Conservation (phyloP, 257 asterid species). For the Solanum microdontum region DNA sequence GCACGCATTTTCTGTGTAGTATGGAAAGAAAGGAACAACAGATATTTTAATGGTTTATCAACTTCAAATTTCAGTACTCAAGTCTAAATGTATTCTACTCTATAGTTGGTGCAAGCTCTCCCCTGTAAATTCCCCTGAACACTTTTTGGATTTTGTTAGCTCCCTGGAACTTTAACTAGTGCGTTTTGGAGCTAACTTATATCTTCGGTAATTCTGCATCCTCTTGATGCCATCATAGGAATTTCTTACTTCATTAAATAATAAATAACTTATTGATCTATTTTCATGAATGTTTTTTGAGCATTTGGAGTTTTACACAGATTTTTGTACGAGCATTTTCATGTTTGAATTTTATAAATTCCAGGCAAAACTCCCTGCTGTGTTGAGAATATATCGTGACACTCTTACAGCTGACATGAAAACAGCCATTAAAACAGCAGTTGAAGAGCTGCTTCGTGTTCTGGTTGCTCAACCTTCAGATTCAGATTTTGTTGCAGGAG, state of each 20-base stretch:
- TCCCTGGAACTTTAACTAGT: background rate
- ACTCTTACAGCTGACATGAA: conserved; percentile 85
- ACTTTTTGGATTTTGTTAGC: background rate
- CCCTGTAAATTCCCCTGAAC: background rate
- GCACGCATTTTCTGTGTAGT: background rate
- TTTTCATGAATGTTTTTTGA: background rate
- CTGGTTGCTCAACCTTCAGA: conserved; percentile 40
- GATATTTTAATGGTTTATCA: background rate
- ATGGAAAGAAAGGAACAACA: background rate
- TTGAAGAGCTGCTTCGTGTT: conserved; percentile 60
- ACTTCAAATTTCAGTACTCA: background rate
- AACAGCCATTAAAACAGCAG: conserved; percentile 70
- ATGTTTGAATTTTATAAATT: conserved; percentile 4
- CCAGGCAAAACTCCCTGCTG: conserved; percentile 94
- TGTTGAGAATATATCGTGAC: conserved; percentile 85
- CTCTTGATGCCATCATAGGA: background rate
- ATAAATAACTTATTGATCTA: background rate
- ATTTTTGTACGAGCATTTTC: background rate
- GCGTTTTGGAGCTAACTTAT: background rate
- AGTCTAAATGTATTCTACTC: background rate
- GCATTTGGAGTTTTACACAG: background rate
- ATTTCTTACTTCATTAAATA: background rate
- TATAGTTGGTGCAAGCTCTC: background rate
- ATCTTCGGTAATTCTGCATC: background rate
- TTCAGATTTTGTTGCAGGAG: conserved; percentile 68